Evolutionary conservation across 2,329 filamentous ascomycete genomes (phyloP), one percentile per base, ranked within the genome.

Genomic region (Allantophomopsis lycopodina): DNA sequence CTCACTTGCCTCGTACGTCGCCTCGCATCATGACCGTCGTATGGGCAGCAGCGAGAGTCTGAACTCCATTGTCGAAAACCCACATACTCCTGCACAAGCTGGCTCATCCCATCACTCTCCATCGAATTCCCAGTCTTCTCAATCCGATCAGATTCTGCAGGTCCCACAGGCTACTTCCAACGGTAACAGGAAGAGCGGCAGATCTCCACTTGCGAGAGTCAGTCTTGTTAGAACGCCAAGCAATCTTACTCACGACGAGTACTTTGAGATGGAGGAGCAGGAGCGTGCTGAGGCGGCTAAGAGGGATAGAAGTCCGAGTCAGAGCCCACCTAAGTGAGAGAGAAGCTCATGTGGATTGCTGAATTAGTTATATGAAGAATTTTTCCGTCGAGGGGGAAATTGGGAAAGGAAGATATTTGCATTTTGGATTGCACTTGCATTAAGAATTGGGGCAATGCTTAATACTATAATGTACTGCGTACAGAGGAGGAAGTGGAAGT

Each of bases 131-230:
- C 23, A 28, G 23, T 28, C 23, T 10, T 28, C 23, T 3, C 23
- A 28, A 8, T 28, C 23, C 7, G 23, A 28, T 12, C 23, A 28
- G 12, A 10, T 15, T 12, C n/a, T 34, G 10, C 32, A 34, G 32
- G 14, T 34, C 12, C 16, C 14, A 15, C 32, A 34, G 12, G 32
- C 32, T 17, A 17, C 16, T 17, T 34, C 14, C 6, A 12, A 12
- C 5, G 32, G 32, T 33, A 42, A 46, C 42, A 39, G 51, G 40
- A 42, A 48, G 32, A 48, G 46, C 38, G 55, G 50, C 16, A 49
- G 55, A 34, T 61, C 58, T 40, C 58, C 60, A 34, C 46, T 61
- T 11, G 58, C 54, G 4, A 50, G 57, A 40, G 46, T 50, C 36
- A 59, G 54, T 42, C 46, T 58, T 7, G 49, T 59, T n/a, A 47